These are phyloP conservation scores for Pisolithus albus DNA, from an alignment of 768 basidiomycete genomes.

Conservation along the genomic window DNA sequence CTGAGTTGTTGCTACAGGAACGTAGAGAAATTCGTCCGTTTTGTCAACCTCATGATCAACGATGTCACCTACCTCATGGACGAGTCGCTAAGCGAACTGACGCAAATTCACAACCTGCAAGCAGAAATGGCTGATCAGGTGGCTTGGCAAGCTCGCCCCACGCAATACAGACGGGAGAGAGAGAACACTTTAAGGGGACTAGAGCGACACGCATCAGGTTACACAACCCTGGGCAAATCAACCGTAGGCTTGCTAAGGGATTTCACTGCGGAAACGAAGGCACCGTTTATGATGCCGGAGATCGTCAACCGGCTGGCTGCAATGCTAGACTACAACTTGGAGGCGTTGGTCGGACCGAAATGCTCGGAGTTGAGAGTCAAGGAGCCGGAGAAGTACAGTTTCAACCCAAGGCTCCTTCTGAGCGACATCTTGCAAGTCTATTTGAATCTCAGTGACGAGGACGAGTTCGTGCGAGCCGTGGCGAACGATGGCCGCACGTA, in stretches of 20 bases:
- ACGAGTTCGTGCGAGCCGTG: slow-evolving; percentile 76
- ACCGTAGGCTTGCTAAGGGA: slow-evolving; percentile 88
- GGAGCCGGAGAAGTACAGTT: slow-evolving; percentile 83
- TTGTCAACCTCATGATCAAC: slow-evolving; percentile 97
- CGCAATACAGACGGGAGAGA: slow-evolving; percentile 76
- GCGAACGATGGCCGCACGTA: slow-evolving; percentile 95
- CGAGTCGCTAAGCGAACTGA: slow-evolving; percentile 84
- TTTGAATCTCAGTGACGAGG: slow-evolving; percentile 76
- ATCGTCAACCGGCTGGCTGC: slow-evolving; percentile 94
- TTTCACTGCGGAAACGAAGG: slow-evolving; percentile 87
- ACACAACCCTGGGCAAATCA: slow-evolving; percentile 79
- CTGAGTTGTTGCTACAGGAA: slow-evolving; percentile 41
- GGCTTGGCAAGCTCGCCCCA: slow-evolving; percentile 60
- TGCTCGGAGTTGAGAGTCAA: slow-evolving; percentile 81
- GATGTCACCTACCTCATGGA: slow-evolving; percentile 98
- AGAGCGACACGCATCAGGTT: slow-evolving; percentile 79
- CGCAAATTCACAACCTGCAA: slow-evolving; percentile 84
- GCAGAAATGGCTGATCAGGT: slow-evolving; percentile 72
- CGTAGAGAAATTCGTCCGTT: slow-evolving; percentile 89
- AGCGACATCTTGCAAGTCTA: slow-evolving; percentile 87
- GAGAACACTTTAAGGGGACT: slow-evolving; percentile 70
- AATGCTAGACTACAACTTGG: slow-evolving; percentile 93
- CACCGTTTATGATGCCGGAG: slow-evolving; percentile 92
- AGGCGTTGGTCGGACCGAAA: slow-evolving; percentile 81
- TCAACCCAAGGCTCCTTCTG: slow-evolving; percentile 76